A percentile compares a stretch with the other conserved stretches of the same genome.
Conservation (phyloP, 371 early-diverging fungal genomes). For the Encephalitozoon intestinalis region DNA sequence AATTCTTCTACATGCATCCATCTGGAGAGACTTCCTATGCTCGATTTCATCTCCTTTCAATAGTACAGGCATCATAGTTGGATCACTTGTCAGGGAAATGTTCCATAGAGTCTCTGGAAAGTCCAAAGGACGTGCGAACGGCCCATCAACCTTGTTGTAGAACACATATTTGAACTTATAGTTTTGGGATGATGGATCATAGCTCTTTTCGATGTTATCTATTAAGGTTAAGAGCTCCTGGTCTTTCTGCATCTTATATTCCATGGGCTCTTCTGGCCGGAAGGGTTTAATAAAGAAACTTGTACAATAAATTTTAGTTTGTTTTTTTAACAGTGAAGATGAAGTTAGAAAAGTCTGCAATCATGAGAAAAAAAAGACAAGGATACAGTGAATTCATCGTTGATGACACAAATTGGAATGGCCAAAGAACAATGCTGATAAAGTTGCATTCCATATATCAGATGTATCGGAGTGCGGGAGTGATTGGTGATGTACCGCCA, state of each 20-base stretch:
- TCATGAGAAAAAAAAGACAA: conserved; percentile 23
- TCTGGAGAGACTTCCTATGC: conserved; percentile 32
- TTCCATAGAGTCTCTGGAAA: conserved; percentile 50
- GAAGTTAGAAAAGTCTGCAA: background rate
- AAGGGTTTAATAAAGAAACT: background rate
- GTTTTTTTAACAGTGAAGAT: background rate
- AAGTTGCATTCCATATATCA: conserved; percentile 17
- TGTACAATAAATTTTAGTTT: conserved; percentile 5
- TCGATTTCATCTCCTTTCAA: conserved; percentile 43
- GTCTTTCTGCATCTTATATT: conserved; percentile 32
- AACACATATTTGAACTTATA: conserved; percentile 61
- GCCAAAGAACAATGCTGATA: conserved; percentile 35
- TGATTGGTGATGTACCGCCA: background rate
- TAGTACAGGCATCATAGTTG: conserved; percentile 42
- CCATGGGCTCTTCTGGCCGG: conserved; percentile 3
- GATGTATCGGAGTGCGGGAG: conserved; percentile 19
- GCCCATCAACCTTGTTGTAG: conserved; percentile 53
- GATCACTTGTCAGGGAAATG: conserved; percentile 17
- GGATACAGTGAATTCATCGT: conserved; percentile 40
- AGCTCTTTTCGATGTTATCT: conserved; percentile 51
- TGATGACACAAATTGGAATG: conserved; percentile 23
- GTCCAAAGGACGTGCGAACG: conserved; percentile 23
- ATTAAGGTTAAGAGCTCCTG: conserved; percentile 41
- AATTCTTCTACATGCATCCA: conserved; percentile 29
- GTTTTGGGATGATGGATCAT: conserved; percentile 42